Evolutionary conservation across 2,329 filamentous ascomycete species (phyloP).

Genomic region (Periconia sp.): DNA sequence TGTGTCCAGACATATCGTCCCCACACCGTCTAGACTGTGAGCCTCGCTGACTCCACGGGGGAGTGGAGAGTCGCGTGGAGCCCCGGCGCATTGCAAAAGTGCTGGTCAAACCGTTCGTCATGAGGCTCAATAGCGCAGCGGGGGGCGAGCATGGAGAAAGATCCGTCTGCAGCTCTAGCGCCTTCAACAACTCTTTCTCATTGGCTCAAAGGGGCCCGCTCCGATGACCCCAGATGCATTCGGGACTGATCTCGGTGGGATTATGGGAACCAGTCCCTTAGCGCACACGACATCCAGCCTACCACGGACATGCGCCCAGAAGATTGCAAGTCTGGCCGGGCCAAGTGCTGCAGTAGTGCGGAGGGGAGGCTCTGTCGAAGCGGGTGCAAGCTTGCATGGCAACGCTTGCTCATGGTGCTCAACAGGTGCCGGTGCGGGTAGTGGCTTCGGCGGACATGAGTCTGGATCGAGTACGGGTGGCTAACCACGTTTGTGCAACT

Average conservation of each 20-base stretch:
- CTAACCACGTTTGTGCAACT: too few species aligned
- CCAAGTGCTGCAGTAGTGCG: conserved; percentile 24
- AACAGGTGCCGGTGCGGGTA: not conserved
- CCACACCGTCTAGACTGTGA: too few species aligned
- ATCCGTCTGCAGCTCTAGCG: conserved; percentile 10
- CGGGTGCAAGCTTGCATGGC: conserved; percentile 15
- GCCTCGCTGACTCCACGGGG: conserved; percentile 37
- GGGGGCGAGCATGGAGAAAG: conserved; percentile 15
- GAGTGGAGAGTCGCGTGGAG: conserved; percentile 29
- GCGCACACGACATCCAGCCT: too few species aligned
- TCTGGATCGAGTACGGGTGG: not conserved
- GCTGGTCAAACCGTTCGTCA: conserved; percentile 19
- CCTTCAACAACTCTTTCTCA: too few species aligned
- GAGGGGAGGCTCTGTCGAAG: conserved; percentile 8
- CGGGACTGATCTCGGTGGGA: too few species aligned
- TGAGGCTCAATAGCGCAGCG: conserved; percentile 37
- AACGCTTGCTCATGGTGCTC: not conserved
- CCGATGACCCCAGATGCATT: too few species aligned
- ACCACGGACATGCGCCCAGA: too few species aligned
- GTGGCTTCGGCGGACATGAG: not conserved
- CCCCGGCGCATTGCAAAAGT: conserved; percentile 14
- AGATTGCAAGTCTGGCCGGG: too few species aligned
- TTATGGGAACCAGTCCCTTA: too few species aligned
- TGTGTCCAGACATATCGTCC: too few species aligned
- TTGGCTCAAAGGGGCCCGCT: too few species aligned